These are phyloP conservation scores for Naegleria gruberi DNA, from an alignment of 208 protist species.

Conservation along the genomic window DNA sequence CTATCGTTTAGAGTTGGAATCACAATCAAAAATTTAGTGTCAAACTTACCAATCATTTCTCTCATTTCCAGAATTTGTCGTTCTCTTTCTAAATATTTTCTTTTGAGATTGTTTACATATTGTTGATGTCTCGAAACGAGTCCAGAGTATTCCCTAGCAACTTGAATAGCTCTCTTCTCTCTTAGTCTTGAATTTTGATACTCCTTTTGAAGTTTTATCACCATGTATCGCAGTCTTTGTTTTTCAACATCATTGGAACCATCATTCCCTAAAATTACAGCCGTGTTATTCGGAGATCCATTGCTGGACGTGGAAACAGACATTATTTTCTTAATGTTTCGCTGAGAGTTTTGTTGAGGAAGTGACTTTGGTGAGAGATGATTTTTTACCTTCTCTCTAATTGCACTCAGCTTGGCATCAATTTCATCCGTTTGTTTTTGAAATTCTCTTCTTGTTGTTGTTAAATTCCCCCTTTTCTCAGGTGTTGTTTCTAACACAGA, in stretches of 20 bases:
- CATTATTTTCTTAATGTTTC: no score
- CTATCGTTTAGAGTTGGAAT: no score
- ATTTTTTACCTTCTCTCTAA: background rate
- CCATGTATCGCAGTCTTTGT: background rate
- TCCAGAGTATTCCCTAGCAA: background rate
- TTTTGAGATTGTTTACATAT: background rate
- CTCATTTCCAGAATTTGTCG: background rate
- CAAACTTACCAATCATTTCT: slow-evolving; percentile 11
- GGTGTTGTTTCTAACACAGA: background rate
- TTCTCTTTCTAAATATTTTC: background rate
- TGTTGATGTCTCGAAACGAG: background rate
- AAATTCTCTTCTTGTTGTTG: background rate
- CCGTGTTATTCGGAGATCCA: background rate
- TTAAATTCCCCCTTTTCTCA: background rate
- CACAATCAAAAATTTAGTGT: no score
- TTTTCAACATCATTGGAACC: background rate
- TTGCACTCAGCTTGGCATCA: background rate
- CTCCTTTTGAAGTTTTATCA: slow-evolving; percentile 2
- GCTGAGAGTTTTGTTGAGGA: background rate
- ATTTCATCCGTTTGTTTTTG: background rate
- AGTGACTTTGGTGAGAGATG: background rate
- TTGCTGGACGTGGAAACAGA: background rate
- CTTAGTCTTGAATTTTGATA: slow-evolving; percentile 5
- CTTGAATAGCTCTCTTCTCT: background rate
- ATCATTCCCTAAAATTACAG: background rate